Percentiles rank a stretch among this genome's conserved stretches.
Evolutionary conservation across 495 filamentous ascomycete species (phyloP).

Genomic region (Parachaetomium inaequale): DNA sequence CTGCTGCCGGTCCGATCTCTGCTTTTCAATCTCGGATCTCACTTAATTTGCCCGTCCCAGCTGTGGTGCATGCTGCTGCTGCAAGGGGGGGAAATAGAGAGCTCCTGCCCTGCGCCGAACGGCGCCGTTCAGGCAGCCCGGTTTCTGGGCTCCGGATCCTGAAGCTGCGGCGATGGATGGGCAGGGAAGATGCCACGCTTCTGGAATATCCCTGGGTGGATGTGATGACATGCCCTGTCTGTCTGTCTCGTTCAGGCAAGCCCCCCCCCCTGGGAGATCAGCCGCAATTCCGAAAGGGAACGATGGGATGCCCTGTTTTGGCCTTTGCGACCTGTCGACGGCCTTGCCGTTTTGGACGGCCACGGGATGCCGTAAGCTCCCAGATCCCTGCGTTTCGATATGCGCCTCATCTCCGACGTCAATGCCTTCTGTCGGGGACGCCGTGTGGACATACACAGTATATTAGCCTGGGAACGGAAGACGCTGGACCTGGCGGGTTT

Average conservation of each 20-base stretch:
- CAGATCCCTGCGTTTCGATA: constrained; percentile 24
- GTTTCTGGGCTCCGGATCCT: background rate
- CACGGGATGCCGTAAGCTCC: constrained; percentile 1
- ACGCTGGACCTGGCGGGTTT: background rate
- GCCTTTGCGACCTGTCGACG: background rate
- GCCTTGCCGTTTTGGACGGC: background rate
- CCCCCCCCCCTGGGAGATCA: background rate
- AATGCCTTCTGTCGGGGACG: constrained; percentile 26
- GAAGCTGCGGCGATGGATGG: background rate
- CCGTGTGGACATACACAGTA: no score
- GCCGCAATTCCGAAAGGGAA: constrained; percentile 15
- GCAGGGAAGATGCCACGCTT: background rate
- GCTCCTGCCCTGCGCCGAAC: background rate
- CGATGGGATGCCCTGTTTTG: constrained; percentile 10
- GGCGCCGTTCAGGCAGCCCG: constrained; percentile 8
- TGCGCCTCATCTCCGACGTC: constrained; percentile 38
- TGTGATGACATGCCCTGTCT: no score
- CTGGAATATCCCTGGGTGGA: background rate
- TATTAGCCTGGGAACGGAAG: background rate
- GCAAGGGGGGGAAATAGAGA: background rate
- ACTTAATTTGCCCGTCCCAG: constrained; percentile 1
- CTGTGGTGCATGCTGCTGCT: constrained; percentile 1
- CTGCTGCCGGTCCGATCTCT: background rate
- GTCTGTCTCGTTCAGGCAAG: constrained; percentile 6
- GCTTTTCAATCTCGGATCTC: constrained; percentile 8